A percentile compares a stretch with the other conserved stretches of the same genome.
Conservation (phyloP, 495 filamentous ascomycete species). For the Aspergillus taichungensis region DNA sequence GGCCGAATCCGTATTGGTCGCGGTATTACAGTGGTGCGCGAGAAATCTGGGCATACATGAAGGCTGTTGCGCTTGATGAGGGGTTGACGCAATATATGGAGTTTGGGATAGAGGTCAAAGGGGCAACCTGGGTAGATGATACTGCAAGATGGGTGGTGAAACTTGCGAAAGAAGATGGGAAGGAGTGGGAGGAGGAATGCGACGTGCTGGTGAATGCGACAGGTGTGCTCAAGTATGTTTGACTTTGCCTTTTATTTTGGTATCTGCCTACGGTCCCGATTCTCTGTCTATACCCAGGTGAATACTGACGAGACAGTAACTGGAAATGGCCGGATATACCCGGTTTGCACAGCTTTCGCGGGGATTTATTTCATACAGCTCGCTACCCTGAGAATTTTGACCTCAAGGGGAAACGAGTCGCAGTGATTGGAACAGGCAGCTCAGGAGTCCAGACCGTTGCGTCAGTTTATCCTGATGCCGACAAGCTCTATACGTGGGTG, state of each 20-base stretch:
- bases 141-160: conserved; percentile 30
- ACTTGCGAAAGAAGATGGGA: conserved; percentile 23
- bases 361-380: conserved; percentile 19
- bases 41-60: conserved; percentile 45
- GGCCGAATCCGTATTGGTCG: conserved; percentile 36
- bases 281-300: background rate
- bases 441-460: conserved; percentile 33
- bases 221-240: conserved; percentile 31
- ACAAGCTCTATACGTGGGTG: conserved; percentile 10
- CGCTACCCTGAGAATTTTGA: conserved; percentile 14
- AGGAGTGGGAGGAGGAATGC: conserved; percentile 27
- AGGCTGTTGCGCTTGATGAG: conserved; percentile 18
- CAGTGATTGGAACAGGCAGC: conserved; percentile 38
- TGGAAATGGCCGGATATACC: conserved; percentile 28
- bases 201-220: conserved; percentile 40
- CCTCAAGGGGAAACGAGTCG: conserved; percentile 34
- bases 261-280: no score
- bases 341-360: conserved; percentile 7
- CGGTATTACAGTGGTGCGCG: conserved; percentile 37
- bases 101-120: conserved; percentile 11
- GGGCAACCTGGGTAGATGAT: conserved; percentile 20
- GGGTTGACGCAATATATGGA: conserved; percentile 15
- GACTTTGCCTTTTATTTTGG: no score
- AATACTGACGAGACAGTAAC: background rate
- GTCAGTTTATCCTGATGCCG: background rate